A percentile compares a stretch with the other conserved stretches of the same genome.
Conservation (phyloP, 495 filamentous ascomycete genomes). For the Aspergillus affinis region DNA sequence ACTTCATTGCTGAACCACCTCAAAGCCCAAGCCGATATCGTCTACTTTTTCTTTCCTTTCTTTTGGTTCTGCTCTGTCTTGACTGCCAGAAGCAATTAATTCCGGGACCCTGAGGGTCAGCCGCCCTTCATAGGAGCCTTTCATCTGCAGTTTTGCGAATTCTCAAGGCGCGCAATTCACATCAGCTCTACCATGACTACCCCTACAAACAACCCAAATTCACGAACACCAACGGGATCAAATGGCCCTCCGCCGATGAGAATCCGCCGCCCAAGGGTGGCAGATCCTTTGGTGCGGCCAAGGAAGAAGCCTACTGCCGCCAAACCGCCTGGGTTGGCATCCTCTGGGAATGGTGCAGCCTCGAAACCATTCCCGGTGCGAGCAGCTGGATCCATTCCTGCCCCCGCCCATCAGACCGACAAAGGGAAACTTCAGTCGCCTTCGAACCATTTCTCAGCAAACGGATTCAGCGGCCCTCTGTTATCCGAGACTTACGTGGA, state of each 20-base stretch:
- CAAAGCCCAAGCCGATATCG: no score
- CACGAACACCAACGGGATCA: conserved; percentile 30
- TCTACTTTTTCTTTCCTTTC: no score
- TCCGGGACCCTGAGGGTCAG: background rate
- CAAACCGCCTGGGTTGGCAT: conserved; percentile 28
- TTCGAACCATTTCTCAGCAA: conserved; percentile 42
- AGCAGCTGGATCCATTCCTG: conserved; percentile 24
- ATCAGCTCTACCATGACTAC: conserved; percentile 32
- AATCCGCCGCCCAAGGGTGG: conserved; percentile 50
- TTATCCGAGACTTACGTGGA: conserved; percentile 55
- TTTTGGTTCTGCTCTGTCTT: background rate
- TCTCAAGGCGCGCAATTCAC: background rate
- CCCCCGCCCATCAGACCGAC: conserved; percentile 15
- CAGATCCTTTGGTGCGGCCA: conserved; percentile 68
- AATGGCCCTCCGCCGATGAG: conserved; percentile 40
- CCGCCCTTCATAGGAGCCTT: background rate
- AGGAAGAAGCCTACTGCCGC: conserved; percentile 46
- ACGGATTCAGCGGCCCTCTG: conserved; percentile 61
- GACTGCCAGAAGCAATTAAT: background rate
- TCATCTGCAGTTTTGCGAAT: background rate
- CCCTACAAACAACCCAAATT: conserved; percentile 32
- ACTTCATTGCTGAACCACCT: no score
- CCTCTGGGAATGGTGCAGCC: conserved; percentile 19
- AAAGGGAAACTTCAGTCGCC: conserved; percentile 17
- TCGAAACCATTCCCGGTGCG: conserved; percentile 21